A percentile compares a stretch with the other conserved stretches of the same genome.
These are phyloP conservation scores for Mortierella sp. DNA, from an alignment of 371 early-diverging fungal genomes.

Conservation along the genomic window DNA sequence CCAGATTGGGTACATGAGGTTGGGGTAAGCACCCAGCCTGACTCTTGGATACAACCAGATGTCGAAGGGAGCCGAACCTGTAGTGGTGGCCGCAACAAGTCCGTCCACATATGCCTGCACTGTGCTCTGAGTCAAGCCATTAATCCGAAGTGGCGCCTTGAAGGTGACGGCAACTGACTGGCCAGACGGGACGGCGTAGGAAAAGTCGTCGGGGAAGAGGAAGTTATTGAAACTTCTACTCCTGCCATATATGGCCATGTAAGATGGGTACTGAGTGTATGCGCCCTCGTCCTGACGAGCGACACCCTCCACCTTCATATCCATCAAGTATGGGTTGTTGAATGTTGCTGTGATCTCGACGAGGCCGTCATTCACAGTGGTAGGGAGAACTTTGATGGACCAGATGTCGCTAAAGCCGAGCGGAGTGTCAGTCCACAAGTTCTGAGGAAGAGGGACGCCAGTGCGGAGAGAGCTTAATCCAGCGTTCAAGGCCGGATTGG, in stretches of 20 bases:
- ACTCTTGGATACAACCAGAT: no score
- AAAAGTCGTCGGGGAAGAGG: neutral
- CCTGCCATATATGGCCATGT: neutral
- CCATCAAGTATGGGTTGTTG: neutral
- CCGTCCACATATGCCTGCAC: neutral
- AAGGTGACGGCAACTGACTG: neutral
- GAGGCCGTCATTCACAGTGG: slow-evolving; percentile 7
- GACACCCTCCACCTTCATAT: neutral
- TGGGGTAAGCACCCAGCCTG: no score
- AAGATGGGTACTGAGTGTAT: neutral
- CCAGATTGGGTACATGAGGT: no score
- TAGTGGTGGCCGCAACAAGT: neutral
- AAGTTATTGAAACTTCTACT: neutral
- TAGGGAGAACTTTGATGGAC: neutral
- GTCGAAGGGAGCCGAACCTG: neutral
- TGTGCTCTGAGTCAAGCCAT: neutral
- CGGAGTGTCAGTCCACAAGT: neutral
- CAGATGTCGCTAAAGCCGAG: neutral
- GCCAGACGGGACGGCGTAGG: neutral
- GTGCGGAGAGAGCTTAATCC: neutral
- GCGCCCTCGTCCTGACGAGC: neutral
- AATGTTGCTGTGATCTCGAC: neutral
- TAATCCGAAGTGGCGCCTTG: neutral
- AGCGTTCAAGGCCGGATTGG: slow-evolving; percentile 29
- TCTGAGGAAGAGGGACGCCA: neutral